Evolutionary conservation across 202 grass and related monocot species (phyloP).

Genomic region (Zoysia matrella): DNA sequence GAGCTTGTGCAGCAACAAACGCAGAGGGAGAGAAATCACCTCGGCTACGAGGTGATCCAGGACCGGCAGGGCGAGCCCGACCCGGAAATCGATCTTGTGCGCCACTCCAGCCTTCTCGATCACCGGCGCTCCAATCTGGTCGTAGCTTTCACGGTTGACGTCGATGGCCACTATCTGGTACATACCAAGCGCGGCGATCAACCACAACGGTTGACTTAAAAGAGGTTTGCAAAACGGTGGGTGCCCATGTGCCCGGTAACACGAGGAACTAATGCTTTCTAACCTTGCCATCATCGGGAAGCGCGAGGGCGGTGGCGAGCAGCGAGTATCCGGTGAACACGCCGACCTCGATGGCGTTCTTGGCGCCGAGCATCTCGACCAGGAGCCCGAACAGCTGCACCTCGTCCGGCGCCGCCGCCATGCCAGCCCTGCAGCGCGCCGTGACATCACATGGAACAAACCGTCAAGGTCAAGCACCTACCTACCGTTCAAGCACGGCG

Average conservation of each 20-base stretch:
- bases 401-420: slow-evolving; percentile 68
- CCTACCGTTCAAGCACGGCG: background rate
- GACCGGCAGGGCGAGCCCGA: slow-evolving; percentile 55
- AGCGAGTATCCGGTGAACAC: slow-evolving; percentile 85
- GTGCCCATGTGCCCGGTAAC: too few relatives aligned
- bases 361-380: slow-evolving; percentile 66
- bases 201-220: too few relatives aligned
- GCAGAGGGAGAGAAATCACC: slow-evolving; percentile 4
- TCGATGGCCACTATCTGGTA: slow-evolving; percentile 72
- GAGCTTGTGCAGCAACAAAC: background rate
- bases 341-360: slow-evolving; percentile 65
- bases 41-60: slow-evolving; percentile 63
- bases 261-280: background rate
- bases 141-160: slow-evolving; percentile 56
- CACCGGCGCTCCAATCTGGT: slow-evolving; percentile 58
- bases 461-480: background rate
- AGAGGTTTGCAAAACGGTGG: too few relatives aligned
- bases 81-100: slow-evolving; percentile 68
- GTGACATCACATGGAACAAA: too few relatives aligned
- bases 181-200: too few relatives aligned
- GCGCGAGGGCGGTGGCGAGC: slow-evolving; percentile 69
- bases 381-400: slow-evolving; percentile 66
- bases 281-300: slow-evolving; percentile 75
- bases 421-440: slow-evolving; percentile 37
- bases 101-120: slow-evolving; percentile 67